A percentile compares a stretch with the other conserved stretches of the same genome.
These are phyloP conservation scores for Calocybe indica DNA, from an alignment of 768 basidiomycete genomes.

Conservation along the genomic window DNA sequence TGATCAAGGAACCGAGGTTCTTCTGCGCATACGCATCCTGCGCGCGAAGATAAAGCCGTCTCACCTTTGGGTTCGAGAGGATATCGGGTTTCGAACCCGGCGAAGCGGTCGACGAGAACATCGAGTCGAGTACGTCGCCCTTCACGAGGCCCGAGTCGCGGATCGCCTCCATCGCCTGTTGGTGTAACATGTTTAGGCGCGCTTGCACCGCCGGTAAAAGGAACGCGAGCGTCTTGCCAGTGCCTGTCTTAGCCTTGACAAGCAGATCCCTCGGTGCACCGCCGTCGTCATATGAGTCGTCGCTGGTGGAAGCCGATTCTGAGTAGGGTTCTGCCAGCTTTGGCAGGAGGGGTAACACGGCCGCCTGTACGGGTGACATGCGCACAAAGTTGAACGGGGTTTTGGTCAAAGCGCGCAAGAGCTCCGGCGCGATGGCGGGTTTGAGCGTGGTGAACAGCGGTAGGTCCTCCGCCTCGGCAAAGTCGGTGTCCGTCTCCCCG, in stretches of 20 bases:
- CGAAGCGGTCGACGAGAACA: neutral
- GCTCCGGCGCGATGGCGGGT: constrained; percentile 29
- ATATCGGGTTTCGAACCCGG: neutral
- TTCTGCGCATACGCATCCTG: constrained; percentile 32
- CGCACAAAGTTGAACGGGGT: constrained; percentile 59
- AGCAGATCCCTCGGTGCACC: constrained; percentile 58
- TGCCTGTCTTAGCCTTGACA: constrained; percentile 85
- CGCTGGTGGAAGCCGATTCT: constrained; percentile 14
- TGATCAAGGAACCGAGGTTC: constrained; percentile 68
- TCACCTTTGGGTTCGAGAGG: no score
- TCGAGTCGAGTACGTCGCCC: constrained; percentile 21
- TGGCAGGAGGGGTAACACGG: constrained; percentile 74
- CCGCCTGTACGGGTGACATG: constrained; percentile 81
- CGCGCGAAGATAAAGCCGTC: constrained; percentile 14
- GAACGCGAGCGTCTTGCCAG: constrained; percentile 87
- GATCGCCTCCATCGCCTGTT: constrained; percentile 32
- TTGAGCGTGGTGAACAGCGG: constrained; percentile 30
- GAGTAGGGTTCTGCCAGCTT: constrained; percentile 52
- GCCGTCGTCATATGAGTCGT: neutral
- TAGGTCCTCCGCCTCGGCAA: constrained; percentile 11
- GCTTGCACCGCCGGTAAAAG: constrained; percentile 82
- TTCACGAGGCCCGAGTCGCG: constrained; percentile 32
- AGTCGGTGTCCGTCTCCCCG: neutral
- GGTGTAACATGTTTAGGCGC: constrained; percentile 54
- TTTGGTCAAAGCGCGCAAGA: constrained; percentile 54